Percentiles rank a stretch among this genome's conserved stretches.
Conservation (phyloP, 805 yeast species). For the Nakazawaea wyomingensis region DNA sequence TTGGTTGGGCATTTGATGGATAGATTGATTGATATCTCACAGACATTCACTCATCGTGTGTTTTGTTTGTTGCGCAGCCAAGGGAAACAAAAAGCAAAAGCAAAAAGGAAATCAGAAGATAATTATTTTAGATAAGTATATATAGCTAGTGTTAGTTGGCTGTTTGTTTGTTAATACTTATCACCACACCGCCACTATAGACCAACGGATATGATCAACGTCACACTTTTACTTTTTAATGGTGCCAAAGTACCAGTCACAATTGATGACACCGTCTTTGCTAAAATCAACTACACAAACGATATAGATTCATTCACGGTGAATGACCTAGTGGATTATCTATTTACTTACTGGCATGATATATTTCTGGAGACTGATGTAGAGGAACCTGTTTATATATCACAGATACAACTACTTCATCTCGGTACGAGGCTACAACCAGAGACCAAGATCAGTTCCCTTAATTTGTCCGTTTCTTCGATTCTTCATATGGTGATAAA, state of each 20-base stretch:
- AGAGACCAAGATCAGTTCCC: slow-evolving; percentile 15
- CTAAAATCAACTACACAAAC: slow-evolving; percentile 12
- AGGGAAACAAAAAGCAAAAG: not conserved
- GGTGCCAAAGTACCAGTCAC: slow-evolving; percentile 19
- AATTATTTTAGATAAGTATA: not conserved
- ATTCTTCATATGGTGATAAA: slow-evolving; percentile 26
- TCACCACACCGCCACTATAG: too few species aligned
- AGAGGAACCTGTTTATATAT: slow-evolving; percentile 16
- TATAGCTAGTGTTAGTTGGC: not conserved
- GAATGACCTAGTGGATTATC: slow-evolving; percentile 24
- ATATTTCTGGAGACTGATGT: slow-evolving; percentile 14
- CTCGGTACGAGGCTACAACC: slow-evolving; percentile 26
- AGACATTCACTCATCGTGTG: too few species aligned
- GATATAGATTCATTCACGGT: slow-evolving; percentile 15
- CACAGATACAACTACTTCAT: slow-evolving; percentile 27
- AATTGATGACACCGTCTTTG: slow-evolving; percentile 14
- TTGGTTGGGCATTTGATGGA: too few species aligned
- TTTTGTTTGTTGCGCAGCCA: too few species aligned
- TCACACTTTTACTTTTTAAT: slow-evolving; percentile 19
- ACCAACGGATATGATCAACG: not conserved
- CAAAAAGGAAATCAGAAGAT: not conserved
- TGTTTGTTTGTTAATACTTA: too few species aligned
- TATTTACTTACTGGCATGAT: slow-evolving; percentile 22
- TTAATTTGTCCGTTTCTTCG: slow-evolving; percentile 22
- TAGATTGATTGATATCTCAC: too few species aligned